These are phyloP conservation scores for Furcasterigmium sp. DNA, from an alignment of 2,329 filamentous ascomycete genomes.

Conservation along the genomic window DNA sequence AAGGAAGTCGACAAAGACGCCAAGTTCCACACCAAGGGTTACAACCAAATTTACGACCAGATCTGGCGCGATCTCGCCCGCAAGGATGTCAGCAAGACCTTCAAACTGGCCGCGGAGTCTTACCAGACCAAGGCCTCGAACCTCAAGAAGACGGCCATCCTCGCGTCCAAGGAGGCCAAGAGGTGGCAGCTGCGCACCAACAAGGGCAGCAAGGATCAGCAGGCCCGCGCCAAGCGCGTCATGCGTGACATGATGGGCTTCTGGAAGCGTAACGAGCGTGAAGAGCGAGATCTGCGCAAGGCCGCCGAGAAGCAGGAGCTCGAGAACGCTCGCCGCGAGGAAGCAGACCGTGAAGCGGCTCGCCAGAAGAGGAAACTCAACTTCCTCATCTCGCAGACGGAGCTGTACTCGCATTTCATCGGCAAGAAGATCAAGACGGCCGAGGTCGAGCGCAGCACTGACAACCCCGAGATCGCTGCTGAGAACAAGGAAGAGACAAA, in stretches of 20 bases:
- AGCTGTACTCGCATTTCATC: slow-evolving; percentile 98
- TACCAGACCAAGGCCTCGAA: slow-evolving; percentile 88
- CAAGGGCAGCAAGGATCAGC: slow-evolving; percentile 96
- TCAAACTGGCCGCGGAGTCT: slow-evolving; percentile 80
- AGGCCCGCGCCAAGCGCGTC: slow-evolving; percentile 91
- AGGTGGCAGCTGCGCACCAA: slow-evolving; percentile 97
- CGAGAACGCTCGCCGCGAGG: slow-evolving; percentile 92
- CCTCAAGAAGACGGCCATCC: slow-evolving; percentile 91
- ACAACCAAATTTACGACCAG: slow-evolving; percentile 95
- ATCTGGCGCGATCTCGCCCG: slow-evolving; percentile 93
- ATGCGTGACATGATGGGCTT: slow-evolving; percentile 99
- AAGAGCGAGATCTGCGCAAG: slow-evolving; percentile 91
- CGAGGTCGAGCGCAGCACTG: slow-evolving; percentile 85
- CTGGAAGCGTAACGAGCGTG: slow-evolving; percentile 98
- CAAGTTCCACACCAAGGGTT: slow-evolving; percentile 81
- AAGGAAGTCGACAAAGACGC: slow-evolving; percentile 47
- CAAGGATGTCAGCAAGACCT: slow-evolving; percentile 90
- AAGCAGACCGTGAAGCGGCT: slow-evolving; percentile 95
- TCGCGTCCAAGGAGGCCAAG: slow-evolving; percentile 95
- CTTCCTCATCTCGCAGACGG: slow-evolving; percentile 97
- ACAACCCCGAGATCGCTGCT: slow-evolving; percentile 67
- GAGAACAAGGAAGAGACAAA: slow-evolving; percentile 38
- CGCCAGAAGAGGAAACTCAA: slow-evolving; percentile 98
- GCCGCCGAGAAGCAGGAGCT: slow-evolving; percentile 93
- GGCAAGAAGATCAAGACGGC: slow-evolving; percentile 99